Evolutionary conservation across 1,139 yeast species (phyloP).

Genomic region (Yamadazyma mexicana): DNA sequence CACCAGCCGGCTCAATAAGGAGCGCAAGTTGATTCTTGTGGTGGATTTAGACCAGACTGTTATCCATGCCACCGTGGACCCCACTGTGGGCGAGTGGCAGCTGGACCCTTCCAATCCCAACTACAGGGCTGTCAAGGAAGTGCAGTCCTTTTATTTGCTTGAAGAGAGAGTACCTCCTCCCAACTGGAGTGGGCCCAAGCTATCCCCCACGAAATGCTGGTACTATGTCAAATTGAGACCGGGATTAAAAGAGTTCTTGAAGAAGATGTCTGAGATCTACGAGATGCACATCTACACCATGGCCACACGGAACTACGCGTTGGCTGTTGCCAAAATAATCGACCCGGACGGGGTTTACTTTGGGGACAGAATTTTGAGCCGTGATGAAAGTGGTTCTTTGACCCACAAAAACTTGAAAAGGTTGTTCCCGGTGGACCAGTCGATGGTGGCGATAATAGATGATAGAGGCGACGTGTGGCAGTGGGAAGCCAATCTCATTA

Average conservation of each 20-base stretch:
- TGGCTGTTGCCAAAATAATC: slow-evolving; percentile 83
- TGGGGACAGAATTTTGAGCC: slow-evolving; percentile 85
- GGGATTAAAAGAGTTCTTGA: slow-evolving; percentile 73
- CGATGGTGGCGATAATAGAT: slow-evolving; percentile 95
- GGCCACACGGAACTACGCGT: slow-evolving; percentile 97
- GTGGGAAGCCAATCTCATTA: slow-evolving; percentile 89
- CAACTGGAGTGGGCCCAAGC: slow-evolving; percentile 56
- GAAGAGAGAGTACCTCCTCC: slow-evolving; percentile 70
- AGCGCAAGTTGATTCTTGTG: slow-evolving; percentile 76
- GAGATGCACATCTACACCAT: slow-evolving; percentile 96
- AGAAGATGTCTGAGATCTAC: slow-evolving; percentile 59
- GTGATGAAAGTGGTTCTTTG: slow-evolving; percentile 94
- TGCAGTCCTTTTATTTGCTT: slow-evolving; percentile 69
- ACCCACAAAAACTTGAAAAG: slow-evolving; percentile 87
- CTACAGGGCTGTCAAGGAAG: slow-evolving; percentile 81
- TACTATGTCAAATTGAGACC: slow-evolving; percentile 94
- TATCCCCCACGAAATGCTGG: slow-evolving; percentile 66
- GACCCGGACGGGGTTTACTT: slow-evolving; percentile 87
- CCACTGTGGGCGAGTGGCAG: slow-evolving; percentile 97
- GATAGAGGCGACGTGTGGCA: slow-evolving; percentile 99
- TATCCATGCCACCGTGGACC: slow-evolving; percentile 96
- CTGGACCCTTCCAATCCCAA: slow-evolving; percentile 82
- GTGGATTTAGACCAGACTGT: slow-evolving; percentile 98
- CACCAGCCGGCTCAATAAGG: slow-evolving; percentile 59
- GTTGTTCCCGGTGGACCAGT: slow-evolving; percentile 91